Conservation (phyloP, 2,329 filamentous ascomycete species). For the Calonectria leucothoes region DNA sequence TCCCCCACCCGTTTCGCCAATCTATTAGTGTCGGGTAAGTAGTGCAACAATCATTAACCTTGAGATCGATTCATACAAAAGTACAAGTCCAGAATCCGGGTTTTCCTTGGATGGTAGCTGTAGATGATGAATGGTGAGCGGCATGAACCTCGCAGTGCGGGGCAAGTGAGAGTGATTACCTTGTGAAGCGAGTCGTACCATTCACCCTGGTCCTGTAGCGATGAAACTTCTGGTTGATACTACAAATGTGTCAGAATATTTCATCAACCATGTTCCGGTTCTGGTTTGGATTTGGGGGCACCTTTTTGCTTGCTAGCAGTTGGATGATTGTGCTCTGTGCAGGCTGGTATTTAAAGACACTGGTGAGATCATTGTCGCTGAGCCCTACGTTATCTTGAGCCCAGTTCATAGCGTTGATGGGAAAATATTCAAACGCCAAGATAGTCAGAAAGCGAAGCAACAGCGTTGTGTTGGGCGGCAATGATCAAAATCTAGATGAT, state of each 20-base stretch:
- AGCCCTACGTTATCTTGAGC: not conserved
- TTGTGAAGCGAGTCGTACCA: not conserved
- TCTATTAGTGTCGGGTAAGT: not conserved
- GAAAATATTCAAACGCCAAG: too few relatives aligned
- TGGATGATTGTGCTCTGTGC: constrained; percentile 11
- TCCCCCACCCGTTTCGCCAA: not conserved
- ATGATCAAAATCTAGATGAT: too few relatives aligned
- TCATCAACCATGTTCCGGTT: too few relatives aligned
- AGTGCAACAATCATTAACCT: too few relatives aligned
- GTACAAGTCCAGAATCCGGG: not conserved
- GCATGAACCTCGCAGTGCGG: not conserved
- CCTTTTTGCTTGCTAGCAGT: not conserved
- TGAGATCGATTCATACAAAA: too few relatives aligned
- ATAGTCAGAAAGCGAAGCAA: too few relatives aligned
- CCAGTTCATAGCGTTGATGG: too few relatives aligned
- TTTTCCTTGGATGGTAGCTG: not conserved
- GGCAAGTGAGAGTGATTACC: not conserved
- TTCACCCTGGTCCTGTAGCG: not conserved
- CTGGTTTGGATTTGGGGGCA: not conserved
- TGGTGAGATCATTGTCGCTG: not conserved
- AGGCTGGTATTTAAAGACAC: constrained; percentile 10
- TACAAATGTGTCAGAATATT: not conserved
- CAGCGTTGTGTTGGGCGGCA: too few relatives aligned
- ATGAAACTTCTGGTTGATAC: not conserved
- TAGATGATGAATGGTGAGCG: not conserved